Evolutionary conservation across 2,329 filamentous ascomycete species (phyloP).

Genomic region (Paracoccidioides brasiliensis): DNA sequence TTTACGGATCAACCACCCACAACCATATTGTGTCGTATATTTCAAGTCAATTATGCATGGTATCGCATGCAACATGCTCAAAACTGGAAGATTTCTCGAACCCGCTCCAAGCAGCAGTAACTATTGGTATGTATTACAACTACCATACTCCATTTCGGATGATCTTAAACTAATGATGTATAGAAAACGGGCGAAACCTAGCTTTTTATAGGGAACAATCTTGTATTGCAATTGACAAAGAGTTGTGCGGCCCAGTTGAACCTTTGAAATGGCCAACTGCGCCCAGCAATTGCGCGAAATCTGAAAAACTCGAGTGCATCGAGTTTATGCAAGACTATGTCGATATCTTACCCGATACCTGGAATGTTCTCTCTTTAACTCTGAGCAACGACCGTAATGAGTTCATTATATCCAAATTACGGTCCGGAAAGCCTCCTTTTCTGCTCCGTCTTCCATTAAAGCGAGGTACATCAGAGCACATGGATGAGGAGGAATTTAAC

Average conservation of each 20-base stretch:
- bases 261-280: constrained; percentile 37
- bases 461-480: constrained; percentile 66
- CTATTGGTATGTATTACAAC: constrained; percentile 22
- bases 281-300: constrained; percentile 6
- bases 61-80: constrained; percentile 29
- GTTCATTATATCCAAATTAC: constrained; percentile 76
- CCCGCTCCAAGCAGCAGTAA: constrained; percentile 19
- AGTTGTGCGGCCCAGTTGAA: constrained; percentile 31
- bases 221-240: constrained; percentile 34
- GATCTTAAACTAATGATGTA: constrained; percentile 1
- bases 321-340: constrained; percentile 69
- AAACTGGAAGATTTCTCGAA: constrained; percentile 12
- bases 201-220: constrained; percentile 29
- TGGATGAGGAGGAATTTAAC: constrained; percentile 67
- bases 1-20: constrained; percentile 28
- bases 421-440: constrained; percentile 63
- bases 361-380: constrained; percentile 77
- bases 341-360: constrained; percentile 67
- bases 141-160: neutral
- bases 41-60: constrained; percentile 30
- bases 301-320: constrained; percentile 35
- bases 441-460: constrained; percentile 75
- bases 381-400: constrained; percentile 73
- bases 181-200: constrained; percentile 30
- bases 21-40: constrained; percentile 26